Percentiles rank a stretch among this genome's conserved stretches.
Evolutionary conservation across 164 flowering plant species (phyloP).

Genomic region (Vitis riparia): DNA sequence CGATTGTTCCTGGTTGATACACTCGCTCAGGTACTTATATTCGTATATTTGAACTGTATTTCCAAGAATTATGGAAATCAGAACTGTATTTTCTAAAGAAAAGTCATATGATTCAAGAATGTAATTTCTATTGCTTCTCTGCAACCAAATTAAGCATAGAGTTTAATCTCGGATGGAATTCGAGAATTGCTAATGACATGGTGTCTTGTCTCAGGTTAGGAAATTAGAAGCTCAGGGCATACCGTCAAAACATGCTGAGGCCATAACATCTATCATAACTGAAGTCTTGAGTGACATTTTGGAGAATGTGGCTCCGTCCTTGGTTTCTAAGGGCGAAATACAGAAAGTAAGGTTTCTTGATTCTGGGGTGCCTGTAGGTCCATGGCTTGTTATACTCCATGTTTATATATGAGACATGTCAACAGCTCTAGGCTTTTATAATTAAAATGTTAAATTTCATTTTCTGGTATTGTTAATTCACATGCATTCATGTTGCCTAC

Average conservation of each 20-base stretch:
- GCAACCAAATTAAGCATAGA: too few species aligned
- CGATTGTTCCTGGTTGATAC: constrained; percentile 54
- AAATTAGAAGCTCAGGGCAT: constrained; percentile 63
- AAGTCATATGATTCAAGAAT: too few species aligned
- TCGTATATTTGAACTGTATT: neutral
- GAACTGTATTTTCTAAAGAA: too few species aligned
- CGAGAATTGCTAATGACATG: neutral
- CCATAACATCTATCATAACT: constrained; percentile 58
- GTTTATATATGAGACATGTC: neutral
- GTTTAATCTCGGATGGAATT: too few species aligned
- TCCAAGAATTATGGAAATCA: too few species aligned
- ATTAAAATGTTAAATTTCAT: neutral
- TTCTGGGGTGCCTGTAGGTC: neutral
- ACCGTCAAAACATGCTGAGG: constrained; percentile 79
- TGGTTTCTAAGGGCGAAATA: constrained; percentile 61
- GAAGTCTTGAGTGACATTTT: constrained; percentile 66
- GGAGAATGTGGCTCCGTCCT: constrained; percentile 63
- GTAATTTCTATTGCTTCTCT: too few species aligned
- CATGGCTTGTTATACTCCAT: neutral
- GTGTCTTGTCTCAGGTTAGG: constrained; percentile 46
- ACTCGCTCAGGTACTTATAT: constrained; percentile 39
- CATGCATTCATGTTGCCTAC: neutral
- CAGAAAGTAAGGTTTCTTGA: constrained; percentile 40
- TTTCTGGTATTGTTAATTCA: neutral
- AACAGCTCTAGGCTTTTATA: neutral